A percentile compares a stretch with the other conserved stretches of the same genome.
These are phyloP conservation scores for Rhizophagus prolifer DNA, from an alignment of 192 early-diverging fungal genomes.

Conservation along the genomic window DNA sequence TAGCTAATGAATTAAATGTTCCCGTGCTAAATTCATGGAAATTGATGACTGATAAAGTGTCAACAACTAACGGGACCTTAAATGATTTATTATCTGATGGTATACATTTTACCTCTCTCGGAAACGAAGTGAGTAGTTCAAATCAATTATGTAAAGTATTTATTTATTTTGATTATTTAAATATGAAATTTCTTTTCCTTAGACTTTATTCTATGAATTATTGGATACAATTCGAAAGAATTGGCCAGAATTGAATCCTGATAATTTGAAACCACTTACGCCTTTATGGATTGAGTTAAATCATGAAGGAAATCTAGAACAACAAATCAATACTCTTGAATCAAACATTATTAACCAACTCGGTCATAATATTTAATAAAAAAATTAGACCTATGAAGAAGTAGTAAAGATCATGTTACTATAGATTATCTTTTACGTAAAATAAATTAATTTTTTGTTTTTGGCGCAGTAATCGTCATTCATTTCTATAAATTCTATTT, in stretches of 20 bases:
- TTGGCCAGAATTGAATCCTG: slow-evolving; percentile 55
- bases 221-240: slow-evolving; percentile 39
- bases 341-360: not conserved
- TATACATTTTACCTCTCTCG: slow-evolving; percentile 53
- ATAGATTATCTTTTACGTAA: too few relatives aligned
- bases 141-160: not conserved
- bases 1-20: slow-evolving; percentile 48
- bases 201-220: slow-evolving; percentile 43
- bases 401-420: not conserved
- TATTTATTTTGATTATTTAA: slow-evolving; percentile 14
- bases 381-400: too few relatives aligned
- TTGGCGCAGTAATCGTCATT: not conserved
- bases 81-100: slow-evolving; percentile 53
- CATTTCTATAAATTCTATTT: not conserved
- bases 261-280: slow-evolving; percentile 43
- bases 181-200: not conserved
- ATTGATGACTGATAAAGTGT: slow-evolving; percentile 18
- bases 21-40: slow-evolving; percentile 34
- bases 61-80: slow-evolving; percentile 4
- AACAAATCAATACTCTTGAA: not conserved
- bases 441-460: not conserved
- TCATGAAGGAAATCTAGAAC: slow-evolving; percentile 18
- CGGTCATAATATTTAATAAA: too few relatives aligned
- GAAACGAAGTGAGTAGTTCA: slow-evolving; percentile 45
- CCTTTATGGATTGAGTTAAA: slow-evolving; percentile 42